Conservation (phyloP, 345 rosid species). For the Mercurialis annua region DNA sequence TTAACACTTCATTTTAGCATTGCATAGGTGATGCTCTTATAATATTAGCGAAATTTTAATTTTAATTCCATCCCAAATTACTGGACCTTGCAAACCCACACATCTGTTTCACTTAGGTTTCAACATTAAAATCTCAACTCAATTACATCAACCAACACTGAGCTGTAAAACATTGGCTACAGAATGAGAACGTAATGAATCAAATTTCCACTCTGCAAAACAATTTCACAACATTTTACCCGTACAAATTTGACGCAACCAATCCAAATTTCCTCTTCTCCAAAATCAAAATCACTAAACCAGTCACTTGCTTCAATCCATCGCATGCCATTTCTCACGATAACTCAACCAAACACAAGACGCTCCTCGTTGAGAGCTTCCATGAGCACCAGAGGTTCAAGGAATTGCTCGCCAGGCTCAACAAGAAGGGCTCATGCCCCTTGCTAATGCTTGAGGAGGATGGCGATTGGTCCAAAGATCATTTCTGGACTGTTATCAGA, state of each 20-base stretch:
- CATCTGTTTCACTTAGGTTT: too few species aligned
- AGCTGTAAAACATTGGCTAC: too few species aligned
- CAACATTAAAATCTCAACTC: too few species aligned
- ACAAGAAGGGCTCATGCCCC: slow-evolving; percentile 39
- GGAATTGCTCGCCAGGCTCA: slow-evolving; percentile 38
- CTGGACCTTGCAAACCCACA: too few species aligned
- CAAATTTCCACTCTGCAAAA: slow-evolving; percentile 6
- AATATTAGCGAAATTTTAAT: too few species aligned
- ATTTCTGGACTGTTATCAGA: slow-evolving; percentile 54
- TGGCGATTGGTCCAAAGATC: slow-evolving; percentile 64
- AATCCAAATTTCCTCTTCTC: slow-evolving; percentile 2
- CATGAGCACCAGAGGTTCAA: slow-evolving; percentile 41
- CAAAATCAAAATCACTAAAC: slow-evolving; percentile 23
- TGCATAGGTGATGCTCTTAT: too few species aligned
- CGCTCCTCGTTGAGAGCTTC: slow-evolving; percentile 43
- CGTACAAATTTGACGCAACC: slow-evolving; percentile 11
- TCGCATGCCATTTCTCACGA: neutral
- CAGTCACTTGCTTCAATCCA: neutral
- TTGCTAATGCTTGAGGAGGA: slow-evolving; percentile 48
- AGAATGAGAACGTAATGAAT: slow-evolving; percentile 13
- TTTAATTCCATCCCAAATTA: too few species aligned
- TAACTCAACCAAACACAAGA: slow-evolving; percentile 28
- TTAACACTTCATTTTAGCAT: too few species aligned
- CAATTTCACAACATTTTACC: slow-evolving; percentile 7
- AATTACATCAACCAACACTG: too few species aligned